Base-by-base conservation (phyloP, 805 yeast species). In the Yueomyces sp. region DNA sequence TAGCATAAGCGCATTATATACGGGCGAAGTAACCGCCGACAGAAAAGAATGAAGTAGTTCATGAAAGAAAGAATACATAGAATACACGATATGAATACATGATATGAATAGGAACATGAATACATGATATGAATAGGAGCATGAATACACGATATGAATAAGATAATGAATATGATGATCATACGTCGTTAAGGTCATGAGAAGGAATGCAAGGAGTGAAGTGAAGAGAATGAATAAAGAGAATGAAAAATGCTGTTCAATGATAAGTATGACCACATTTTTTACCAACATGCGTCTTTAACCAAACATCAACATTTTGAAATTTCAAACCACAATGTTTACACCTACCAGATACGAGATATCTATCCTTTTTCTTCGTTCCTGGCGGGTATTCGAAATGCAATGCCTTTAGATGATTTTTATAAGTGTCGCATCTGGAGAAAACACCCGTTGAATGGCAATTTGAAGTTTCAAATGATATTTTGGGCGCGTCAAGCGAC, bases 391-490 rank as follows among this genome's bases (percentile, higher is more conserved):
- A 86, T 48, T 76, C 81, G 59, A 86, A 86, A 56, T 86, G 96
- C 47, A 87, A 70, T 2, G 95, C 92, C 59, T 83, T 84, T 47
- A 86, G 66, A 62, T 86, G 96, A 61, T 86, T 86, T 57, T 86
- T 86, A 65, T 76, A 86, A 3, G 96, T 86, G 59, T 86, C 96
- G 59, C 95, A 82, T 39, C 96, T 71, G 6, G 86, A 77, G 55
- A 86, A 86, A 33, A 82, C 78, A 5, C 96, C 96, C 6, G 85
- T 76, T 44, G 75, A 74, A 58, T 86, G 96, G 56, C 95, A 85
- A 38, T 49, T 50, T 4, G 52, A 48, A 2, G 54, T 51, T 5
- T 8, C 28, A 28, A 38, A 42, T 6, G 6, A 6, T 30, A 30
- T 6, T 30, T 30, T 30, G 19, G 19, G 19, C 19, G 19, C 19